Evolutionary conservation across 2,329 filamentous ascomycete species (phyloP).

Genomic region (Penicillium sp.): DNA sequence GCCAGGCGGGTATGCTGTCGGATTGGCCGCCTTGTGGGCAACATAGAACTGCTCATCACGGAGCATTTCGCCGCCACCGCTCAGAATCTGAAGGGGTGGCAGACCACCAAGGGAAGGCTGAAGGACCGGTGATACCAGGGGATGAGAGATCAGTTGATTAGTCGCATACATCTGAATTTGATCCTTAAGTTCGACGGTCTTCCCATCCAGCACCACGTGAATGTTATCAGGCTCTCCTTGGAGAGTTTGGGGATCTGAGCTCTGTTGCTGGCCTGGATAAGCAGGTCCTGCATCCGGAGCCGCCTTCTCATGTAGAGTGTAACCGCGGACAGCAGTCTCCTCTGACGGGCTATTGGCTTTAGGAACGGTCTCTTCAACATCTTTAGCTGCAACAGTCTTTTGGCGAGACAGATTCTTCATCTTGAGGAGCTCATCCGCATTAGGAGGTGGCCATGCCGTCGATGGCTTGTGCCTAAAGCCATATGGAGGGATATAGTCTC

Average conservation of each 20-base stretch:
- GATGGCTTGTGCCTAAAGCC: slow-evolving; percentile 93
- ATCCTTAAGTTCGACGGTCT: slow-evolving; percentile 73
- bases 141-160: slow-evolving; percentile 82
- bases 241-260: slow-evolving; percentile 15
- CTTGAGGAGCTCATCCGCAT: slow-evolving; percentile 66
- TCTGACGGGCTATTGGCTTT: slow-evolving; percentile 22
- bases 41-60: slow-evolving; percentile 94
- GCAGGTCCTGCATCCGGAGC: slow-evolving; percentile 11
- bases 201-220: slow-evolving; percentile 69
- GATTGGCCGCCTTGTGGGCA: slow-evolving; percentile 91
- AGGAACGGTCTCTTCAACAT: slow-evolving; percentile 20
- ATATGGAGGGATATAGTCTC: slow-evolving; percentile 84
- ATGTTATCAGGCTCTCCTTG: slow-evolving; percentile 45
- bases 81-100: slow-evolving; percentile 81
- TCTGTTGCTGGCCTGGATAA: slow-evolving; percentile 25
- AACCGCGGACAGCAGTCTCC: slow-evolving; percentile 34
- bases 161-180: slow-evolving; percentile 89
- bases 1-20: slow-evolving; percentile 70
- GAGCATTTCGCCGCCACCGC: slow-evolving; percentile 83
- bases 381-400: slow-evolving; percentile 29
- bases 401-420: slow-evolving; percentile 51
- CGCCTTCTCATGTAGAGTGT: slow-evolving; percentile 25
- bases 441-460: slow-evolving; percentile 87
- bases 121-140: slow-evolving; percentile 83
- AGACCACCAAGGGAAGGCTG: slow-evolving; percentile 88